Evolutionary conservation across 805 yeast species (phyloP).

Genomic region (Babjeviella inositovora): DNA sequence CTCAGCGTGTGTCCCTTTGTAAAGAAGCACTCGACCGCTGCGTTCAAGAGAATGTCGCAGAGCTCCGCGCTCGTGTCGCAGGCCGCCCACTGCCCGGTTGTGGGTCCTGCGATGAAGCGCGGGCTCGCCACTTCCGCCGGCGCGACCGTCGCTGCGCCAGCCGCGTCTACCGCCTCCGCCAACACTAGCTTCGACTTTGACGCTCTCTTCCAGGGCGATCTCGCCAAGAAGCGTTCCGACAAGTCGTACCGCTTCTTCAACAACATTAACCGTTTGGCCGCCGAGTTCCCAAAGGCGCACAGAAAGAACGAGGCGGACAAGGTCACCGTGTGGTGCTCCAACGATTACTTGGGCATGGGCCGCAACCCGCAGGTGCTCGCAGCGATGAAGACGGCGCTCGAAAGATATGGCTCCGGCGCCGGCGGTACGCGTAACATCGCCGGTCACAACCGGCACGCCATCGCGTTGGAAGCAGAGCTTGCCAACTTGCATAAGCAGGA

Average conservation of each 20-base stretch:
- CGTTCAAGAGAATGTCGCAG: constrained; percentile 39
- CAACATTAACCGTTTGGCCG: constrained; percentile 90
- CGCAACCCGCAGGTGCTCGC: constrained; percentile 56
- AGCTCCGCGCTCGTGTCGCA: constrained; percentile 27
- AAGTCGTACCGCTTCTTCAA: constrained; percentile 92
- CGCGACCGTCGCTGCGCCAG: constrained; percentile 1
- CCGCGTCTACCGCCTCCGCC: no score
- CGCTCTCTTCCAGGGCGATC: constrained; percentile 50
- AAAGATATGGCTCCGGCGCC: constrained; percentile 93
- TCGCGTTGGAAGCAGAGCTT: constrained; percentile 67
- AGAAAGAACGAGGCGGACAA: constrained; percentile 57
- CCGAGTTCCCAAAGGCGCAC: constrained; percentile 90
- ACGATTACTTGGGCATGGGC: constrained; percentile 94
- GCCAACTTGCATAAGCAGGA: constrained; percentile 91
- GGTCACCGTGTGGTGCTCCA: constrained; percentile 98
- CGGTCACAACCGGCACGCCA: constrained; percentile 89
- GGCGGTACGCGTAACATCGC: constrained; percentile 99
- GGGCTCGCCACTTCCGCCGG: constrained; percentile 7
- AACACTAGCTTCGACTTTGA: constrained; percentile 55
- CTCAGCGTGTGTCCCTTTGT: constrained; percentile 77
- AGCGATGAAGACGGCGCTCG: constrained; percentile 67
- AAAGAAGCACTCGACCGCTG: constrained; percentile 28
- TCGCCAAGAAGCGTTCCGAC: constrained; percentile 65
- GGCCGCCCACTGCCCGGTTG: constrained; percentile 79
- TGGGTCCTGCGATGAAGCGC: constrained; percentile 59